Conservation (phyloP, 2,329 filamentous ascomycete species). For the Fusarium verticillioides region DNA sequence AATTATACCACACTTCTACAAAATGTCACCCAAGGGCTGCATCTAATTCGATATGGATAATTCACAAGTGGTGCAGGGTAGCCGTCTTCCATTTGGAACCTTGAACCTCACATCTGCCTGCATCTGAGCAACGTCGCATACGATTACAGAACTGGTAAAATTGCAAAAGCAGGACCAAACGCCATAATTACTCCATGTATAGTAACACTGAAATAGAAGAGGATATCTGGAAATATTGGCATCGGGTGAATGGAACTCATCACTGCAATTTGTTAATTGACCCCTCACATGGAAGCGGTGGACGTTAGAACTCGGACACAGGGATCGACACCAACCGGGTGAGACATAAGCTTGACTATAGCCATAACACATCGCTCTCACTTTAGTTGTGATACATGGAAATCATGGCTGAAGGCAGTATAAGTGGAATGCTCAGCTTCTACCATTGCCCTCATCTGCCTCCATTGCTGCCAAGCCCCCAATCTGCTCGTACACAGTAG, state of each 20-base stretch:
- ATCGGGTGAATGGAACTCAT: neutral
- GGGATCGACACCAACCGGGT: neutral
- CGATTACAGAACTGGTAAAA: neutral
- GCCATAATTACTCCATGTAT: fast-evolving
- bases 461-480: neutral
- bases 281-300: neutral
- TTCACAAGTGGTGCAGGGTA: neutral
- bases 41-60: neutral
- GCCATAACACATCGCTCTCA: neutral
- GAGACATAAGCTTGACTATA: neutral
- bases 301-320: neutral
- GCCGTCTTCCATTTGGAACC: fast-evolving
- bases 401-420: fast-evolving
- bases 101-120: neutral
- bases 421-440: neutral
- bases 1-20: fast-evolving
- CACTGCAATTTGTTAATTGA: neutral
- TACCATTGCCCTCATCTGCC: neutral
- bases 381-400: fast-evolving
- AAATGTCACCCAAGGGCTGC: neutral
- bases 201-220: neutral
- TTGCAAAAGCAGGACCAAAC: neutral
- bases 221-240: fast-evolving
- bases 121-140: neutral
- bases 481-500: neutral